Percentiles rank a stretch among this genome's conserved stretches.
phyloP scores from a whole-genome alignment of 257 asterid genomes.

The Solanum appendiculatum region DNA sequence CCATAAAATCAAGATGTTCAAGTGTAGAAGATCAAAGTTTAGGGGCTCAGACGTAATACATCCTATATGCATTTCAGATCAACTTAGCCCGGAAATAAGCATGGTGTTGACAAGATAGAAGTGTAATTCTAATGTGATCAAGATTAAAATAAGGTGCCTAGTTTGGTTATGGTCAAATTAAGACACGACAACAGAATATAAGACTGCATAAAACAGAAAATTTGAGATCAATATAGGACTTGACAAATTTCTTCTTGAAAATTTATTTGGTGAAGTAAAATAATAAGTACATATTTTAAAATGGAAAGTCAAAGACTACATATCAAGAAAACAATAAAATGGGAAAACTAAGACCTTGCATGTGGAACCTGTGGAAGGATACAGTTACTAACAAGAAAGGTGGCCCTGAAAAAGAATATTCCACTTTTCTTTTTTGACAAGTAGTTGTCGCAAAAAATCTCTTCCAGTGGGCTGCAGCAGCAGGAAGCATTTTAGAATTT shows the following conservation, averaged over 20 bases:
- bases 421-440: background rate
- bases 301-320: background rate
- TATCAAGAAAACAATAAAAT: background rate
- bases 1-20: background rate
- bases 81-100: background rate
- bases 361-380: background rate
- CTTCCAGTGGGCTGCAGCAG: background rate
- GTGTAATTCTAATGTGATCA: background rate
- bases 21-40: background rate
- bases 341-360: background rate
- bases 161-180: background rate
- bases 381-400: background rate
- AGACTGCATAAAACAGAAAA: background rate
- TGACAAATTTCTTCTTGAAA: background rate
- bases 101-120: background rate
- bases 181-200: no score
- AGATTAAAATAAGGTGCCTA: background rate
- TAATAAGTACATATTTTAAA: background rate
- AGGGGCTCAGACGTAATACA: background rate
- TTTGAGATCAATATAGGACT: background rate
- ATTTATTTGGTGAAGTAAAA: background rate
- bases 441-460: background rate
- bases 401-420: background rate
- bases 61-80: background rate
- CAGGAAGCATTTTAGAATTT: background rate